A percentile compares a stretch with the other conserved stretches of the same genome.
phyloP scores from a whole-genome alignment of 78 protist genomes.

The Pirum gemmata region DNA sequence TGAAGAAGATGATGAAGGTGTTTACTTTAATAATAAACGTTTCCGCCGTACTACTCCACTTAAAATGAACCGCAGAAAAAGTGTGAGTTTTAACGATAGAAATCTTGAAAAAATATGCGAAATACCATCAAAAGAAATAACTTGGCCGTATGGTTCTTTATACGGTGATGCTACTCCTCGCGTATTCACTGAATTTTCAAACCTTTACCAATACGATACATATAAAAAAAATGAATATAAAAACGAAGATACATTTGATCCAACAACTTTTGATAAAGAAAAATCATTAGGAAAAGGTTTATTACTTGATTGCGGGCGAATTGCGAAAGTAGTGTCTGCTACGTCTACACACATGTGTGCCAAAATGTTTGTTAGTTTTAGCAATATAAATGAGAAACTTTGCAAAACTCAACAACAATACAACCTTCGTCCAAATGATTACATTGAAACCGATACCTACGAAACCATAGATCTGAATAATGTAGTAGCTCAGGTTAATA shows the following conservation, averaged over 20 bases:
- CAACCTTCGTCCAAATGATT: constrained; percentile 12
- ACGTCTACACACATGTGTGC: not conserved
- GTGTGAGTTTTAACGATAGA: constrained; percentile 7
- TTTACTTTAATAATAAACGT: too few relatives aligned
- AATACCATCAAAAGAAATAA: constrained; percentile 39
- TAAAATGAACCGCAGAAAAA: not conserved
- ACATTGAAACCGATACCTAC: constrained; percentile 32
- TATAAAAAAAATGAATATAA: not conserved
- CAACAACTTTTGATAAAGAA: not conserved
- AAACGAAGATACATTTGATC: not conserved
- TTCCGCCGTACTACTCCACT: too few relatives aligned
- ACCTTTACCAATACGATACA: not conserved
- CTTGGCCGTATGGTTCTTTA: constrained; percentile 46
- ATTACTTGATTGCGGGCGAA: constrained; percentile 1
- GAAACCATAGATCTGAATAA: not conserved
- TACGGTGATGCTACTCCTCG: constrained; percentile 15
- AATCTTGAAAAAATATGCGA: constrained; percentile 17
- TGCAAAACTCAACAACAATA: not conserved
- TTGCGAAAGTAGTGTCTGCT: constrained; percentile 11
- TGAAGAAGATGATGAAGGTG: not conserved
- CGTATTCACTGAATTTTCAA: not conserved
- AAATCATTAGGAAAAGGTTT: not conserved
- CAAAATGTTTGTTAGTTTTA: constrained; percentile 9
- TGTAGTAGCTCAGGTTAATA: not conserved
- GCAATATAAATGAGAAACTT: not conserved